Percentiles rank a stretch among this genome's conserved stretches.
phyloP scores from a whole-genome alignment of 805 yeast genomes.

The Wickerhamomyces rabaulensis region DNA sequence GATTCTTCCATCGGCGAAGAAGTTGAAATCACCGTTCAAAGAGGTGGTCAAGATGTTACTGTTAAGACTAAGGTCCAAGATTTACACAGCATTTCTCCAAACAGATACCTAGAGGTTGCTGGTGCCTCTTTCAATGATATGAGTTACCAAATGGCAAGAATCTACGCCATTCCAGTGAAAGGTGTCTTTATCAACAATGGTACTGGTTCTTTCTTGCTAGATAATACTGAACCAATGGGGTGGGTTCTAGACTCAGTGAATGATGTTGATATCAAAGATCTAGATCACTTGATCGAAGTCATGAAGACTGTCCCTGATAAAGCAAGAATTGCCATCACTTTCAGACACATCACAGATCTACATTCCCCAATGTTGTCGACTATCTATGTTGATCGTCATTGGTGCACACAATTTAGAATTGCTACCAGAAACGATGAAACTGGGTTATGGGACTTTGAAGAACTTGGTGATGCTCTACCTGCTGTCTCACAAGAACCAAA shows the following conservation, averaged over 20 bases:
- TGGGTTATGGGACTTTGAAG: conserved; percentile 53
- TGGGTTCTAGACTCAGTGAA: conserved; percentile 81
- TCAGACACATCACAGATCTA: conserved; percentile 73
- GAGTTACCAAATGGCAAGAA: conserved; percentile 85
- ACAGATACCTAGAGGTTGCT: conserved; percentile 70
- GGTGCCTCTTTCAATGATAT: conserved; percentile 85
- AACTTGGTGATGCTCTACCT: conserved; percentile 51
- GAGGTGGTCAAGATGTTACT: conserved; percentile 61
- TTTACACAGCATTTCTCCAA: conserved; percentile 78
- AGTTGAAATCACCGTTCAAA: conserved; percentile 55
- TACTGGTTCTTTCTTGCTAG: conserved; percentile 66
- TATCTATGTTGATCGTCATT: conserved; percentile 76
- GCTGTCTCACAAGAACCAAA: conserved; percentile 48
- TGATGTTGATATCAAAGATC: conserved; percentile 64
- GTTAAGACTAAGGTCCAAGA: conserved; percentile 60
- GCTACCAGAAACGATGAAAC: conserved; percentile 58
- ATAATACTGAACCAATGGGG: conserved; percentile 56
- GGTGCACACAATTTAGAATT: conserved; percentile 66
- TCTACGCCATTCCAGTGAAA: conserved; percentile 73
- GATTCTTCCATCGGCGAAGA: conserved; percentile 63
- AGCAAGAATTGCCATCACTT: conserved; percentile 61
- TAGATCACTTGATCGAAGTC: conserved; percentile 72
- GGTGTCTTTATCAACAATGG: conserved; percentile 82
- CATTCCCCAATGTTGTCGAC: conserved; percentile 69
- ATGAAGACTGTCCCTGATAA: conserved; percentile 76